These are phyloP conservation scores for Fusarium albosuccineum DNA, from an alignment of 2,329 filamentous ascomycete species.

Conservation along the genomic window DNA sequence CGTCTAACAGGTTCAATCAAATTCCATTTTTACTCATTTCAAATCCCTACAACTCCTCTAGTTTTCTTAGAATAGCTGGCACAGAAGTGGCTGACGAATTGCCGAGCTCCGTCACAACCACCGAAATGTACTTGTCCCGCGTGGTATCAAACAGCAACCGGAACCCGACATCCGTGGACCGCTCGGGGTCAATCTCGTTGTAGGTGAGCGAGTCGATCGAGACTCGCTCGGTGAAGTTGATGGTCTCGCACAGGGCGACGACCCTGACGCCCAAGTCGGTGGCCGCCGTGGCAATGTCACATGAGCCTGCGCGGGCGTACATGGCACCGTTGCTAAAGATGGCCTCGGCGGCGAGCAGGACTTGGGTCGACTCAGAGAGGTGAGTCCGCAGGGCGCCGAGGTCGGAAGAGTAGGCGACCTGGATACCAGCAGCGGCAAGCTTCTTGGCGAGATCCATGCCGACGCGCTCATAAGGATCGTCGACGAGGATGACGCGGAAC, in stretches of 20 bases:
- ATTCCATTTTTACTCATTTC: conserved; percentile 32
- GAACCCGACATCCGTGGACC: conserved; percentile 67
- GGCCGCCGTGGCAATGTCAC: conserved; percentile 86
- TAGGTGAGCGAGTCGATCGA: conserved; percentile 92
- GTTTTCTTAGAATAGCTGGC: conserved; percentile 70
- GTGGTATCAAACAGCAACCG: conserved; percentile 92
- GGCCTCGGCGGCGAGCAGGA: conserved; percentile 91
- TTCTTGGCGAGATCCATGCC: conserved; percentile 74
- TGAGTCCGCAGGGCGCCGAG: conserved; percentile 81
- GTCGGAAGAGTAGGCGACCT: conserved; percentile 83
- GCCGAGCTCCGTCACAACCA: conserved; percentile 92
- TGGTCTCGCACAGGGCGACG: conserved; percentile 90
- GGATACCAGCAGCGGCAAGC: conserved; percentile 76
- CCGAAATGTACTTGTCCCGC: conserved; percentile 85
- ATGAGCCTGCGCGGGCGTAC: conserved; percentile 89
- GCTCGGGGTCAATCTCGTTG: conserved; percentile 89
- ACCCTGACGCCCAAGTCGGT: conserved; percentile 82
- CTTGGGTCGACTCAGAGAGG: conserved; percentile 75
- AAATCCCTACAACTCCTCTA: conserved; percentile 65
- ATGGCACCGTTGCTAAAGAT: conserved; percentile 96
- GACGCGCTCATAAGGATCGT: conserved; percentile 70
- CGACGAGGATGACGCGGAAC: conserved; percentile 88
- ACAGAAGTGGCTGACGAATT: conserved; percentile 88
- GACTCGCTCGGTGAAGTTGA: conserved; percentile 91
- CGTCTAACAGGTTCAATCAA: conserved; percentile 28